phyloP scores from a whole-genome alignment of 805 yeast genomes.

The Saccharomycopsis olivae region DNA sequence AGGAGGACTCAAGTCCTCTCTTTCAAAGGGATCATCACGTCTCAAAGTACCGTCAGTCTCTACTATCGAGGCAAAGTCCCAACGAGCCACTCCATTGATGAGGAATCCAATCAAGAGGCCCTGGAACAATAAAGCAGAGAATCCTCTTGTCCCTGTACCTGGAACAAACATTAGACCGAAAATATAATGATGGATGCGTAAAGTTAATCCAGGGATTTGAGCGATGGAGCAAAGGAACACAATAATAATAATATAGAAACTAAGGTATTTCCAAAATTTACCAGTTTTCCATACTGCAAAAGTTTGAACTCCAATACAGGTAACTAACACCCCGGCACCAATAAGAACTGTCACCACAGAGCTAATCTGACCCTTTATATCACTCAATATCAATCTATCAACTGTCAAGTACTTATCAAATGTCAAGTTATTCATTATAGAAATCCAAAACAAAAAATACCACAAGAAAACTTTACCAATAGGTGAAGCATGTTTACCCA shows the following conservation, averaged over 20 bases:
- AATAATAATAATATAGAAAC: slow-evolving; percentile 39
- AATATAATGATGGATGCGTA: slow-evolving; percentile 76
- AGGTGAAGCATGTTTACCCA: slow-evolving; percentile 31
- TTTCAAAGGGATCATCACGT: slow-evolving; percentile 42
- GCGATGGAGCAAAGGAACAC: slow-evolving; percentile 32
- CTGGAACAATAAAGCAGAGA: slow-evolving; percentile 64
- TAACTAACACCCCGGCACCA: slow-evolving; percentile 33
- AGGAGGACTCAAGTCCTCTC: slow-evolving; percentile 14
- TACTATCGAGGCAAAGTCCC: slow-evolving; percentile 89
- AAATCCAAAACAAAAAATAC: slow-evolving; percentile 79
- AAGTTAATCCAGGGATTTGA: slow-evolving; percentile 51
- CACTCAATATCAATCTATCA: slow-evolving; percentile 67
- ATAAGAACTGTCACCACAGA: slow-evolving; percentile 53
- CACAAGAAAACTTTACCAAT: slow-evolving; percentile 36
- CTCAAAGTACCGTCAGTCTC: slow-evolving; percentile 61
- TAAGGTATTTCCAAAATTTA: slow-evolving; percentile 46
- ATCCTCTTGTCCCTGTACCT: slow-evolving; percentile 70
- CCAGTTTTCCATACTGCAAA: slow-evolving; percentile 74
- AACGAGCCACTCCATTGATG: slow-evolving; percentile 75
- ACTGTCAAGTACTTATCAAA: slow-evolving; percentile 75
- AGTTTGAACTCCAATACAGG: slow-evolving; percentile 54
- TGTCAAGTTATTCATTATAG: slow-evolving; percentile 75
- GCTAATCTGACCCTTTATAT: slow-evolving; percentile 67
- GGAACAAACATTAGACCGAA: slow-evolving; percentile 70
- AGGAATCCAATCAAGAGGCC: slow-evolving; percentile 76